These are phyloP conservation scores for Coniochaeta sp. DNA, from an alignment of 2,329 filamentous ascomycete species.

Conservation along the genomic window DNA sequence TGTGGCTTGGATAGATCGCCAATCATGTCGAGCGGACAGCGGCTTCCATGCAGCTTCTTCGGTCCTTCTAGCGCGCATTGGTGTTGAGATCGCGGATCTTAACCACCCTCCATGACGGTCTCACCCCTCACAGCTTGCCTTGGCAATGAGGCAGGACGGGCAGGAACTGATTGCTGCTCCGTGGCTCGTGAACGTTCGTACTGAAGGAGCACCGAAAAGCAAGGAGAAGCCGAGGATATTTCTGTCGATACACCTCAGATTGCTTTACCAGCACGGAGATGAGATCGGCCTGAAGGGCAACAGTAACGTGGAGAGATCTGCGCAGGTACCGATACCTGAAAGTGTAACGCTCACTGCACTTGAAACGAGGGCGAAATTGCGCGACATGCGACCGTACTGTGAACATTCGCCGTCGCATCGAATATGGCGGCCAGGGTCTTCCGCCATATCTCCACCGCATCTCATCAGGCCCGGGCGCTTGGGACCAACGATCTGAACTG, in stretches of 20 bases:
- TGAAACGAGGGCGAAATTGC: too few relatives aligned
- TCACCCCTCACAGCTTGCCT: neutral
- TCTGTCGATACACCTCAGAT: too few relatives aligned
- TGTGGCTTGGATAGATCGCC: neutral
- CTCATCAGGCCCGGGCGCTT: neutral
- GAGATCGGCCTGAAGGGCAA: neutral
- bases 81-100: neutral
- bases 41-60: slow-evolving; percentile 5
- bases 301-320: neutral
- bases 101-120: neutral
- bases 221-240: neutral
- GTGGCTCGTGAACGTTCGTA: too few relatives aligned
- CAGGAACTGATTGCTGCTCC: too few relatives aligned
- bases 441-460: neutral
- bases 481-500: neutral
- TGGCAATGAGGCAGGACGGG: neutral
- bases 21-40: neutral
- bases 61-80: slow-evolving; percentile 5
- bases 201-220: neutral
- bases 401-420: too few relatives aligned
- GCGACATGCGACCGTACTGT: too few relatives aligned
- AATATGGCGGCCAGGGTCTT: too few relatives aligned
- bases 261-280: too few relatives aligned
- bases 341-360: too few relatives aligned
- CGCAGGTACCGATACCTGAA: neutral